Percentiles rank a stretch among this genome's conserved stretches.
Evolutionary conservation across 768 basidiomycete species (phyloP).

Genomic region (Tricholoma sp.): DNA sequence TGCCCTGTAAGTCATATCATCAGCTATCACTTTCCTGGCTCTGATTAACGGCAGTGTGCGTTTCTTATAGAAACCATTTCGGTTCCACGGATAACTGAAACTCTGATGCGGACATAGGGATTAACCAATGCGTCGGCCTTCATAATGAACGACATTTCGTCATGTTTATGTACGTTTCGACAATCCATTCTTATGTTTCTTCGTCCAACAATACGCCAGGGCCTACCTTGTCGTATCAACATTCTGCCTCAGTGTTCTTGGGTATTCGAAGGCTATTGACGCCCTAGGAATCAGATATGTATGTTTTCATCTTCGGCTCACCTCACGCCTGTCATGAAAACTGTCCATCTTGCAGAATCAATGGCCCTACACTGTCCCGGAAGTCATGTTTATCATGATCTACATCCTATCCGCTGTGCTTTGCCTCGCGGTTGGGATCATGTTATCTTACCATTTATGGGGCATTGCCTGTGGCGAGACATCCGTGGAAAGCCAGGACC

Average conservation of each 20-base stretch:
- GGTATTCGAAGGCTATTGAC: constrained; percentile 54
- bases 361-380: constrained; percentile 66
- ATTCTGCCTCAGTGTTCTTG: constrained; percentile 54
- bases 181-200: not conserved
- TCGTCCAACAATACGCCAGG: constrained; percentile 33
- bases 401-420: constrained; percentile 78
- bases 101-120: constrained; percentile 48
- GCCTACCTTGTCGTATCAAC: constrained; percentile 74
- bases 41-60: constrained; percentile 32
- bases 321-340: not conserved
- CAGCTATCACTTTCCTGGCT: constrained; percentile 2
- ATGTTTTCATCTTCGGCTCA: constrained; percentile 26
- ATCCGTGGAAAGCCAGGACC: constrained; percentile 85
- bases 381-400: constrained; percentile 61
- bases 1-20: constrained; percentile 65
- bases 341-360: constrained; percentile 16
- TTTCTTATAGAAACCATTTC: constrained; percentile 3
- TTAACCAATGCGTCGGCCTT: constrained; percentile 95
- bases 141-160: constrained; percentile 96
- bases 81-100: not conserved
- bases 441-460: constrained; percentile 72
- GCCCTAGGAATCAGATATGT: constrained; percentile 51
- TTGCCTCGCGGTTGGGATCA: constrained; percentile 66
- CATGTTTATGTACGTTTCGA: constrained; percentile 74
- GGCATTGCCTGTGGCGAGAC: constrained; percentile 75